Conservation (phyloP, 2,329 filamentous ascomycete genomes). For the Colletotrichum sp. region DNA sequence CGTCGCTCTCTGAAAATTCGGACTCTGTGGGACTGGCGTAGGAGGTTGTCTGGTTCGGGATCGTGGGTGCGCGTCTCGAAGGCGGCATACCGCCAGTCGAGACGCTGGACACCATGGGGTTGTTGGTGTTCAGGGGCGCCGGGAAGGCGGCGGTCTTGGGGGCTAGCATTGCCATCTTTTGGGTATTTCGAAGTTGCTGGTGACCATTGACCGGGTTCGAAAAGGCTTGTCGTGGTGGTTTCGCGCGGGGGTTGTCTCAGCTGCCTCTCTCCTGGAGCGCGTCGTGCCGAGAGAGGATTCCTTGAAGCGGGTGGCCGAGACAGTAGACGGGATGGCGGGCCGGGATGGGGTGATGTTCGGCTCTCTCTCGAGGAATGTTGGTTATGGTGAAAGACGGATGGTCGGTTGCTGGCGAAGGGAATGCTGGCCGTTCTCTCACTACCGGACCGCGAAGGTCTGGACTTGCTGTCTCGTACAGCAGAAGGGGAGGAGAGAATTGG, state of each 20-base stretch:
- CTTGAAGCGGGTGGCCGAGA: conserved; percentile 12
- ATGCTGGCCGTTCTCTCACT: neutral
- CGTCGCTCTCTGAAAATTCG: conserved; percentile 86
- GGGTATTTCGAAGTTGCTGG: neutral
- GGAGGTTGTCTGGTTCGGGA: conserved; percentile 55
- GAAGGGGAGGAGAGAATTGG: neutral
- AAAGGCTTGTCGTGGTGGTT: neutral
- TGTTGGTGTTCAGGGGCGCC: conserved; percentile 55
- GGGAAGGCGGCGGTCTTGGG: conserved; percentile 72
- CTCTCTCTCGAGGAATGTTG: neutral
- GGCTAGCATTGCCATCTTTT: conserved; percentile 77
- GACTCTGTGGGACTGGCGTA: conserved; percentile 89
- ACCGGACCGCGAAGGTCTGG: conserved; percentile 17
- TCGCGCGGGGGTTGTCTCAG: conserved; percentile 18
- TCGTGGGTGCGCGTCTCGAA: conserved; percentile 55
- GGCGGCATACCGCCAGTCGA: conserved; percentile 56
- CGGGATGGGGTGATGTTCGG: neutral
- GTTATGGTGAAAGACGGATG: neutral
- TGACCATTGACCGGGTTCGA: conserved; percentile 1
- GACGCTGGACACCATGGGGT: conserved; percentile 49
- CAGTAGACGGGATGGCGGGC: conserved; percentile 2
- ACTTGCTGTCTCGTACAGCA: neutral
- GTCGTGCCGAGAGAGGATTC: conserved; percentile 9
- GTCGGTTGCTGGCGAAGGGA: neutral
- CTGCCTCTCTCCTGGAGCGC: conserved; percentile 23